Base-by-base conservation (phyloP, 2,329 filamentous ascomycete genomes). In the Diaporthe aspalathi region DNA sequence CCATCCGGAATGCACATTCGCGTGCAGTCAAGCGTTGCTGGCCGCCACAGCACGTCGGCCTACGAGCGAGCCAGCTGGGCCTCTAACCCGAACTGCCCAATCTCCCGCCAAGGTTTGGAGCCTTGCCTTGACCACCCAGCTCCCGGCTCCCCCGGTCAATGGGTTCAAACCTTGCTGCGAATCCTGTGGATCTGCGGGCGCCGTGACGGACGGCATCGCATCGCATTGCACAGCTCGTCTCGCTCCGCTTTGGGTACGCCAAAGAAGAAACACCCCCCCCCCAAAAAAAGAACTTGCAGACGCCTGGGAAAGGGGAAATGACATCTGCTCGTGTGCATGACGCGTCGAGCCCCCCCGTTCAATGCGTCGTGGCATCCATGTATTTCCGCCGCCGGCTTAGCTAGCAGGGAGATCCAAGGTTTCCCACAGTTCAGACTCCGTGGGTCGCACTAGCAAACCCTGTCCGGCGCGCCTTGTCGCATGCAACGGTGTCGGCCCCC, bases 401-500 rank as follows among this genome's bases (percentile, higher is more conserved):
- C 73, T 74, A 66, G 70, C 53, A 63, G 56, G 72, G 52, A 22
- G 49, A 60, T 50, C 63, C 72, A 60, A 72, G 35, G 60, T 73
- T 54, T 67, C 68, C 54, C 70, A 32, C 67, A 69, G 49, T 63
- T 65, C 63, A 72, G 70, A 57, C 66, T 50, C 62, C 40, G 56
- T 69, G 73, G 73, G 73, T 76, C 73, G 74, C 74, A 75, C 75
- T 77, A 75, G 73, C 73, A 75, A 74, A 74, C 74, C 76, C 74
- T 73, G 75, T 67, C 68, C 74, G 74, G 69, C 62, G 66, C 75
- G 74, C 75, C 77, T 77, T 81, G 80, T 80, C 79, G 78, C 80
- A 80, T 78, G 78, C 77, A 77, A 77, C 75, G 74, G 74, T 73
- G 74, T 73, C 79, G 83, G 83, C 78, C 79, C 81, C 84, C 78